A percentile compares a stretch with the other conserved stretches of the same genome.
Conservation (phyloP, 164 flowering plant species). For the Chimonanthus praecox region DNA sequence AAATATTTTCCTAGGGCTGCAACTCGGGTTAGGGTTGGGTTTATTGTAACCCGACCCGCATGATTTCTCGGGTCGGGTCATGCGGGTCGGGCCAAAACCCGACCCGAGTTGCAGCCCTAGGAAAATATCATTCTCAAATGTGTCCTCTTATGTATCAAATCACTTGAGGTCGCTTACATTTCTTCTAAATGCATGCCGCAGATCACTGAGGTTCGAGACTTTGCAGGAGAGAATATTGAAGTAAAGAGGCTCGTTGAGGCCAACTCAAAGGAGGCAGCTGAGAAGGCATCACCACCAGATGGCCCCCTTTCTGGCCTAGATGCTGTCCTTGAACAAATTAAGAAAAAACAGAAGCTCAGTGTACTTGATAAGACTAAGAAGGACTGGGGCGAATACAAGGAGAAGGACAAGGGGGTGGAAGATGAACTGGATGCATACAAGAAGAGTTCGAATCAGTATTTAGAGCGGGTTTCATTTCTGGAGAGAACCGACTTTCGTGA, state of each 20-base stretch:
- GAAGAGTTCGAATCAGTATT: slow-evolving; percentile 91
- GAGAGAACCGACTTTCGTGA: slow-evolving; percentile 76
- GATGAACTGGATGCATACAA: slow-evolving; percentile 93
- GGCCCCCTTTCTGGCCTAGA: slow-evolving; percentile 76
- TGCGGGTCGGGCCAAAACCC: no score
- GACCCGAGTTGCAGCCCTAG: no score
- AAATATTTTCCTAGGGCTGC: no score
- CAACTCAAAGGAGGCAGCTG: slow-evolving; percentile 72
- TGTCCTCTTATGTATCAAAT: no score
- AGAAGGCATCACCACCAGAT: slow-evolving; percentile 40
- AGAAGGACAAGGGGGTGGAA: slow-evolving; percentile 72
- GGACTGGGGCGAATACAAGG: slow-evolving; percentile 98
- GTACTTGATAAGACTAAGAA: slow-evolving; percentile 94
- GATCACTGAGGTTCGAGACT: slow-evolving; percentile 82
- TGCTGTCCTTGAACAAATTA: slow-evolving; percentile 85
- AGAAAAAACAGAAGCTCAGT: slow-evolving; percentile 89
- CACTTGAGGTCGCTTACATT: no score
- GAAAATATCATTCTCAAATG: no score
- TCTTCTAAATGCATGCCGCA: slow-evolving; percentile 16
- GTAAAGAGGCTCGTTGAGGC: slow-evolving; percentile 73
- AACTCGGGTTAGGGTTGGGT: no score
- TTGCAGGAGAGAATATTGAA: slow-evolving; percentile 86
- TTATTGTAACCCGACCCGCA: no score
- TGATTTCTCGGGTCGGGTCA: no score
- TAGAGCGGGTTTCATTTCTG: slow-evolving; percentile 80